Base-by-base conservation (phyloP, 495 filamentous ascomycete species). In the Podospora pseudopauciseta region DNA sequence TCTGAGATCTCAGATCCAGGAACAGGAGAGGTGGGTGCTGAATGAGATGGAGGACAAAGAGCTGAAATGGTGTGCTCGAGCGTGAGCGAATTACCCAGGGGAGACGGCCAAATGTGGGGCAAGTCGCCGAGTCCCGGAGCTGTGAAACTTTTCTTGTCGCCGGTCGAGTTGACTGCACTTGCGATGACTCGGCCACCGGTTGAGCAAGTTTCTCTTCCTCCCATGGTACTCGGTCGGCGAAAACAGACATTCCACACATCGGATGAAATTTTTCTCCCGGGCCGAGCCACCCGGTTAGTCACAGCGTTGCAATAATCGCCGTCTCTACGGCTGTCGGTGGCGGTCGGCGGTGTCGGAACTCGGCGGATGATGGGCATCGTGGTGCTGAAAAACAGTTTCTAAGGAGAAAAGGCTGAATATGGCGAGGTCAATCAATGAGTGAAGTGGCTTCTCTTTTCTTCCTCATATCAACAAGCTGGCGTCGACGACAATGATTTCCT, bases 51-150 rank as follows among this genome's bases (percentile, higher is more conserved):
- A 19, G 20, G 58, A 60, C n/a, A 61, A 61, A 26, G 59, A 61
- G 19, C 30, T 61, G 16, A 18, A 32, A 61, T 18, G 30, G 39
- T 49, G 39, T 49, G 39, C 16, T 61, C 59, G 30, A 28, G 59
- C 26, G 16, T 61, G 59, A 61, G 59, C 27, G 59, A 61, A 61
- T 61, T 61, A 23, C 23, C 23, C 23, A 61, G 27, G 0, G 59
- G 26, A 18, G 26, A 28, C 26, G 16, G 59, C 23, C 20, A 61
- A 32, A 13, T 28, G 27, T 28, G 20, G 59, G 2, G 11, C 59
- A 61, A 18, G 59, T 61, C 59, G 59, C 59, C 59, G 59, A 61
- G 23, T 61, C 59, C 23, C 23, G 30, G 59, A 26, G 59, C 15
- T 4, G 30, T 32, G 30, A 32, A 7, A 7, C 23, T 23, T 23